Conservation (phyloP, 2,329 filamentous ascomycete species). For the Chrysoporthe deuterocubensis region DNA sequence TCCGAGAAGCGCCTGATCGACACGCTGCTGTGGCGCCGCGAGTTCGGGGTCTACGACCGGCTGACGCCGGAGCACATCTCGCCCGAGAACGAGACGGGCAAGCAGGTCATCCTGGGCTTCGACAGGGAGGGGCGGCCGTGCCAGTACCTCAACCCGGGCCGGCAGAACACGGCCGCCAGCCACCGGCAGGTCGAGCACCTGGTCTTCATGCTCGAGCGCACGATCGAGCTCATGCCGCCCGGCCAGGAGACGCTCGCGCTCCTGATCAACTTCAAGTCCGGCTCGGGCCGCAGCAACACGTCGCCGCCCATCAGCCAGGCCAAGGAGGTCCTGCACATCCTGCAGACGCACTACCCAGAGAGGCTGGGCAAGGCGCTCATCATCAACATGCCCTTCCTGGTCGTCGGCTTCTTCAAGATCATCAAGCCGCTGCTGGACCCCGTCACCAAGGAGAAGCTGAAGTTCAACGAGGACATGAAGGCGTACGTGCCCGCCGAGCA, state of each 20-base stretch:
- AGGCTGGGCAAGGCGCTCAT: constrained; percentile 86
- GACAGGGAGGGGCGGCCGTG: constrained; percentile 87
- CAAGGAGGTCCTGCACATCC: constrained; percentile 82
- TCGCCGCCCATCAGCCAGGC: constrained; percentile 75
- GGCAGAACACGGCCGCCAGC: constrained; percentile 88
- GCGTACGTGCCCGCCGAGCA: constrained; percentile 81
- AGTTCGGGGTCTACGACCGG: constrained; percentile 76
- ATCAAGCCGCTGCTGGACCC: constrained; percentile 97
- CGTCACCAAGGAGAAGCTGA: constrained; percentile 89
- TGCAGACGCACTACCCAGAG: constrained; percentile 97
- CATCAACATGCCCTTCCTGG: constrained; percentile 85
- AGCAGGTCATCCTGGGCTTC: constrained; percentile 87
- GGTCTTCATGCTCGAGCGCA: constrained; percentile 93
- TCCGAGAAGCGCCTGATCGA: constrained; percentile 78
- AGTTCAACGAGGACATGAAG: constrained; percentile 92
- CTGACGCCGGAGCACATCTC: constrained; percentile 87
- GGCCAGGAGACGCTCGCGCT: constrained; percentile 86
- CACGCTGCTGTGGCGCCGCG: constrained; percentile 86
- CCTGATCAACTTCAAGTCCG: constrained; percentile 88
- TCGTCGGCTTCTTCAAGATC: constrained; percentile 93
- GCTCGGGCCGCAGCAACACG: constrained; percentile 73
- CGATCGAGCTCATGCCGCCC: constrained; percentile 83
- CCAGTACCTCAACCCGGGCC: constrained; percentile 85
- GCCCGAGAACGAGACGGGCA: constrained; percentile 94
- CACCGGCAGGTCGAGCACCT: constrained; percentile 91